Conservation (phyloP, 192 early-diverging fungal genomes). For the Geosiphon pyriformis region DNA sequence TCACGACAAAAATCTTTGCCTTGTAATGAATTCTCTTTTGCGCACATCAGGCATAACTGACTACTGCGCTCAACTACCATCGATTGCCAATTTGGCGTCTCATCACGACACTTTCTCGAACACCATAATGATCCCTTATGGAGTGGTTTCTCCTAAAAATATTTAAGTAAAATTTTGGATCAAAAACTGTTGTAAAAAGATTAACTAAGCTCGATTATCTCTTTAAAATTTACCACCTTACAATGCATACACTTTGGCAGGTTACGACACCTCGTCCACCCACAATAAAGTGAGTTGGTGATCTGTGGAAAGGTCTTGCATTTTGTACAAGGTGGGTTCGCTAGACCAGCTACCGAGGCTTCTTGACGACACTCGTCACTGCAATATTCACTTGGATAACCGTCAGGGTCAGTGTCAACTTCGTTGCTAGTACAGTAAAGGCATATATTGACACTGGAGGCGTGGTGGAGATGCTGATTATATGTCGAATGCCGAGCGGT, state of each 20-base stretch:
- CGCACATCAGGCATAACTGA: slow-evolving; percentile 9
- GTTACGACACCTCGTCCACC: slow-evolving; percentile 14
- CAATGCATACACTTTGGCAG: not conserved
- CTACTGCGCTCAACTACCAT: not conserved
- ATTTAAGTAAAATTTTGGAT: not conserved
- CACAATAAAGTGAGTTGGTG: slow-evolving; percentile 1
- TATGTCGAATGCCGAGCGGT: not conserved
- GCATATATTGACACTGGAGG: not conserved
- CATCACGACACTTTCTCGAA: slow-evolving; percentile 11
- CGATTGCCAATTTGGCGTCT: slow-evolving; percentile 13
- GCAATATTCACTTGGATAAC: slow-evolving; percentile 16
- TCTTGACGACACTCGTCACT: slow-evolving; percentile 9
- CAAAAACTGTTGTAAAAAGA: no score
- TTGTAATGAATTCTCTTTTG: not conserved
- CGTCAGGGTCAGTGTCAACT: slow-evolving; percentile 5
- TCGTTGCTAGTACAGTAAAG: slow-evolving; percentile 2
- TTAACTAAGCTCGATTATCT: no score
- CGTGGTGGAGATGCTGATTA: not conserved
- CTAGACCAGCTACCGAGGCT: not conserved
- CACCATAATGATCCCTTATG: slow-evolving; percentile 15
- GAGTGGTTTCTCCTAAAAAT: not conserved
- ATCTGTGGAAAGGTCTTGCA: slow-evolving; percentile 4
- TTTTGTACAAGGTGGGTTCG: slow-evolving; percentile 2
- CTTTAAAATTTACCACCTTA: not conserved
- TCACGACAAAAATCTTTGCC: slow-evolving; percentile 9